Percentiles rank a stretch among this genome's conserved stretches.
phyloP scores from a whole-genome alignment of 2,329 filamentous ascomycete species.

The Mollisiaceae sp. region DNA sequence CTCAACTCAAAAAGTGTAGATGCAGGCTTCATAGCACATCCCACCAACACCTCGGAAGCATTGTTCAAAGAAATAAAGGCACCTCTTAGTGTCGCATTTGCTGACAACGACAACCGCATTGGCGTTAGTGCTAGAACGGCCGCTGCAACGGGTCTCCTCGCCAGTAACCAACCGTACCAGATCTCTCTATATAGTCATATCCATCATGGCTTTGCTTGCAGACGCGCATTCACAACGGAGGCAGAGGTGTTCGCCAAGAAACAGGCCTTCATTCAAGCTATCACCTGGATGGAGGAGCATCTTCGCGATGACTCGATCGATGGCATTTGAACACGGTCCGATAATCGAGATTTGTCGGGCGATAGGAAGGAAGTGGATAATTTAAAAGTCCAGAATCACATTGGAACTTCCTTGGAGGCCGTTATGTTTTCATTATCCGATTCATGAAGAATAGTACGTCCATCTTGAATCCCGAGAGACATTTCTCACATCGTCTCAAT shows the following conservation, averaged over 20 bases:
- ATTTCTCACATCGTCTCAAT: too few relatives aligned
- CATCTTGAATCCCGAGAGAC: too few relatives aligned
- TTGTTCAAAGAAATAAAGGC: neutral
- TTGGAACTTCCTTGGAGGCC: too few relatives aligned
- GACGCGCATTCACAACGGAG: constrained; percentile 61
- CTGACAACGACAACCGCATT: constrained; percentile 8
- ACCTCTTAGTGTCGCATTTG: constrained; percentile 19
- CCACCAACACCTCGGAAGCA: neutral
- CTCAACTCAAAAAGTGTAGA: neutral
- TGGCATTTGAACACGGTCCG: too few relatives aligned
- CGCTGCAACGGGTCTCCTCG: neutral
- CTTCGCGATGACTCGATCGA: constrained; percentile 4
- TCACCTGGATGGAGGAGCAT: constrained; percentile 67
- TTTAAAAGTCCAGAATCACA: too few relatives aligned
- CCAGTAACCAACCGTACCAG: constrained; percentile 50
- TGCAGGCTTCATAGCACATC: constrained; percentile 17
- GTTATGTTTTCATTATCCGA: too few relatives aligned
- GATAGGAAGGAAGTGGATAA: too few relatives aligned
- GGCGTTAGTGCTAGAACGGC: neutral
- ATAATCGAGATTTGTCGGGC: too few relatives aligned
- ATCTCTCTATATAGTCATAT: constrained; percentile 75
- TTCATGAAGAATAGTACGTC: too few relatives aligned
- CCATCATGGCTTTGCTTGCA: constrained; percentile 74
- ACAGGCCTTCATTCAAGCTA: constrained; percentile 76
- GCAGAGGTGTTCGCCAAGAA: constrained; percentile 72